Conservation (phyloP, 1,139 yeast species). For the Debaryomyces fabryi region DNA sequence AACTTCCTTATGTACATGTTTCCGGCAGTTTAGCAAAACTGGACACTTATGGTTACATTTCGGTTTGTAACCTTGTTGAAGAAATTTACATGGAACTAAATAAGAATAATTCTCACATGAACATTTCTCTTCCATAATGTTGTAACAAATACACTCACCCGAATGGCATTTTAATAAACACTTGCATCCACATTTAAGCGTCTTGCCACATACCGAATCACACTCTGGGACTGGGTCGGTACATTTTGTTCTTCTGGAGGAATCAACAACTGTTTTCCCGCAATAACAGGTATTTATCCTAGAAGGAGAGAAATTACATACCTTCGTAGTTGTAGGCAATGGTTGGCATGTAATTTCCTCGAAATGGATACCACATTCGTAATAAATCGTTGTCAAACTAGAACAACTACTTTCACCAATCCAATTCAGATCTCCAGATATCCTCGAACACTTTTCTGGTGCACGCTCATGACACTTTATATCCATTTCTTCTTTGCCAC, state of each 20-base stretch:
- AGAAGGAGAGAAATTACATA: constrained; percentile 68
- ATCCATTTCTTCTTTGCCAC: constrained; percentile 58
- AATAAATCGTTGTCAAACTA: constrained; percentile 48
- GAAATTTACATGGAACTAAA: constrained; percentile 64
- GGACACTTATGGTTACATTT: constrained; percentile 76
- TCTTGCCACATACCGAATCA: constrained; percentile 61
- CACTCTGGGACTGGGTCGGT: constrained; percentile 82
- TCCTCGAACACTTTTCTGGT: constrained; percentile 28
- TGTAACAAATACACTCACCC: constrained; percentile 73
- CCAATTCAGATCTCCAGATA: constrained; percentile 40
- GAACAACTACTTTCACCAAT: constrained; percentile 67
- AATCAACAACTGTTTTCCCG: constrained; percentile 51
- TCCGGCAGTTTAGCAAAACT: constrained; percentile 75
- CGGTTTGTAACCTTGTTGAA: constrained; percentile 55
- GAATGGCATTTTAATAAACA: constrained; percentile 75
- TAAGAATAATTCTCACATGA: constrained; percentile 53
- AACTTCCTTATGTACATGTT: constrained; percentile 69
- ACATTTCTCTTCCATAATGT: constrained; percentile 50
- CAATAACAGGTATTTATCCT: constrained; percentile 71
- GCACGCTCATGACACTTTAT: constrained; percentile 54
- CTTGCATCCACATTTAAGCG: constrained; percentile 69
- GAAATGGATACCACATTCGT: constrained; percentile 70
- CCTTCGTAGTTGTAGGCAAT: constrained; percentile 36
- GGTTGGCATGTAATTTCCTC: constrained; percentile 66
- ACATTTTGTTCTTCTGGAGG: constrained; percentile 52